These are phyloP conservation scores for Podila horticola DNA, from an alignment of 192 early-diverging fungal genomes.

Conservation along the genomic window DNA sequence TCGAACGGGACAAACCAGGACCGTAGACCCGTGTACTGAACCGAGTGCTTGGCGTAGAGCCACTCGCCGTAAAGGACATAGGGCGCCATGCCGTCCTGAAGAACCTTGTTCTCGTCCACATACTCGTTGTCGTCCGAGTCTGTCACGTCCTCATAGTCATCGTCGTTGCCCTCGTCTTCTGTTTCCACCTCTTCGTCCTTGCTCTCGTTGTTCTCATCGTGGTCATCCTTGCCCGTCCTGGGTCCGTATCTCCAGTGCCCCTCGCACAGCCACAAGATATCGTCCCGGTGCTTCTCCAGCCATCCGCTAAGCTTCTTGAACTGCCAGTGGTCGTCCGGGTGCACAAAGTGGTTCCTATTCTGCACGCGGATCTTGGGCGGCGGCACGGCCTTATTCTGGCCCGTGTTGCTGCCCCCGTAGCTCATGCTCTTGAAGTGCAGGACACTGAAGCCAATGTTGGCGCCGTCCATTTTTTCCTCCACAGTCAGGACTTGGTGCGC, in stretches of 20 bases:
- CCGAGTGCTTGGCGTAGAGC: conserved; percentile 49
- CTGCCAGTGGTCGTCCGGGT: conserved; percentile 53
- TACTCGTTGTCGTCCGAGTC: conserved; percentile 34
- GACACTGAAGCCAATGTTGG: conserved; percentile 52
- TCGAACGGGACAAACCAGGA: conserved; percentile 51
- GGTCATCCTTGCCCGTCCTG: not conserved
- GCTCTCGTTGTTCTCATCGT: not conserved
- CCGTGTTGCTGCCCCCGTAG: conserved; percentile 5
- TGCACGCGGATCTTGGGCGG: conserved; percentile 46
- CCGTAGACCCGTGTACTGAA: conserved; percentile 38
- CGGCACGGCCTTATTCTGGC: conserved; percentile 6
- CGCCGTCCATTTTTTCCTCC: conserved; percentile 49
- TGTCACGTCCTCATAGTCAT: conserved; percentile 15
- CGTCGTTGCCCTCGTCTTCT: not conserved
- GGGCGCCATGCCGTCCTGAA: conserved; percentile 48
- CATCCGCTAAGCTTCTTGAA: conserved; percentile 46
- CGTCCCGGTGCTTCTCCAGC: conserved; percentile 41
- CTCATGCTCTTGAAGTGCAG: conserved; percentile 42
- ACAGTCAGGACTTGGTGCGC: conserved; percentile 40
- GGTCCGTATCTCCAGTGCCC: conserved; percentile 34
- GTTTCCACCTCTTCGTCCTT: not conserved
- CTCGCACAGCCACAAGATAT: conserved; percentile 34
- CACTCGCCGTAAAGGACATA: conserved; percentile 53
- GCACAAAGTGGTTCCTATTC: conserved; percentile 52
- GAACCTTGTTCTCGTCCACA: conserved; percentile 42